phyloP scores from a whole-genome alignment of 768 basidiomycete species.

The Hygrocybe punicea region DNA sequence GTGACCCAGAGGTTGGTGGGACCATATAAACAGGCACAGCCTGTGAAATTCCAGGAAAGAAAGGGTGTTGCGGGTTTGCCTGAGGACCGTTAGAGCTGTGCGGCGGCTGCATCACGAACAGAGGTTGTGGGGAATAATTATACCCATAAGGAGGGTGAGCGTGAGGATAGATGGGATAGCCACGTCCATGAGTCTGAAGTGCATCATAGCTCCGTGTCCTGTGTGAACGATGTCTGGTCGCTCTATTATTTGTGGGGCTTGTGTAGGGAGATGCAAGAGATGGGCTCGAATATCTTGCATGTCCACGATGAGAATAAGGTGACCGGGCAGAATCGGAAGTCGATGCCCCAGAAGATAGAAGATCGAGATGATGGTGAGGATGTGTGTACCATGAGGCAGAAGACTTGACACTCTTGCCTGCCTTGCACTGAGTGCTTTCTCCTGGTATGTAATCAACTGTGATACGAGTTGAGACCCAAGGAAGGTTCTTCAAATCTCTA shows the following conservation, averaged over 20 bases:
- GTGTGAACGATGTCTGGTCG: not conserved
- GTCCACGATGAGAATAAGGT: not conserved
- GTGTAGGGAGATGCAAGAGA: not conserved
- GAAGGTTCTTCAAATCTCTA: constrained; percentile 31
- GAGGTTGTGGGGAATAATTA: constrained; percentile 5
- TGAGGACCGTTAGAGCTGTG: not conserved
- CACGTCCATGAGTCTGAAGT: not conserved
- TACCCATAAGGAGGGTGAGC: not conserved
- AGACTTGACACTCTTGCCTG: not conserved
- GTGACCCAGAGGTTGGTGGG: not conserved
- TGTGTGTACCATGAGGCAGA: not conserved
- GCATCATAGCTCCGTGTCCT: not conserved
- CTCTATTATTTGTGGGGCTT: not conserved
- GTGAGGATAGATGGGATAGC: constrained; percentile 1
- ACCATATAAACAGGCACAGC: constrained; percentile 6
- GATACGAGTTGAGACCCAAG: constrained; percentile 36
- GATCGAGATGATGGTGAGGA: not conserved
- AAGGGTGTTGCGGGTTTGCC: not conserved
- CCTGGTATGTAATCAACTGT: constrained; percentile 34
- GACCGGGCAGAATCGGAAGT: not conserved
- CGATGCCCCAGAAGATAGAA: constrained; percentile 1
- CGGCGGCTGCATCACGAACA: constrained; percentile 5
- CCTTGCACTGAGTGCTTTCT: not conserved
- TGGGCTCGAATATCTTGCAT: not conserved
- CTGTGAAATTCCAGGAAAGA: not conserved